A percentile compares a stretch with the other conserved stretches of the same genome.
These are phyloP conservation scores for Penicillium antarcticum DNA, from an alignment of 495 filamentous ascomycete species.

Conservation along the genomic window DNA sequence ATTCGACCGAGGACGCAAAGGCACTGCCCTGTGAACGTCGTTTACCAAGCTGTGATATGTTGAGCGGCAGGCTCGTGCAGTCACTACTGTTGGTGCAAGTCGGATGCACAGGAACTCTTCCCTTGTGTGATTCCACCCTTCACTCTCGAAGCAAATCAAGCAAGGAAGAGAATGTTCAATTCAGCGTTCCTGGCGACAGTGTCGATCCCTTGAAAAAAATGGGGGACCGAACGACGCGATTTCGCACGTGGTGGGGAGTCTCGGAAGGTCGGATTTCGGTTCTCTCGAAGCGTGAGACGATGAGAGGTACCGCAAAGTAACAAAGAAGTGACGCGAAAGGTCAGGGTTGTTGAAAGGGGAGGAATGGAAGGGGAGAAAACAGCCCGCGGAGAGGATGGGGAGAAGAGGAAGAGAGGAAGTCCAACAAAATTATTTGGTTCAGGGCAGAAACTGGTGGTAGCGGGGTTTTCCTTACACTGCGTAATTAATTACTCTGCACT, in stretches of 20 bases:
- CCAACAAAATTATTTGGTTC: slow-evolving; percentile 16
- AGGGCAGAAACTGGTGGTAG: slow-evolving; percentile 18
- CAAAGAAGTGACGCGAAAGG: slow-evolving; percentile 17
- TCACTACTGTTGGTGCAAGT: neutral
- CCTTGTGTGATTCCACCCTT: neutral
- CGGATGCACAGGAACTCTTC: slow-evolving; percentile 8
- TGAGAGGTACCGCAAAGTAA: slow-evolving; percentile 10
- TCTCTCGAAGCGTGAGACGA: slow-evolving; percentile 21
- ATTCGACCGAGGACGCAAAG: slow-evolving; percentile 9
- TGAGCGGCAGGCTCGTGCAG: neutral
- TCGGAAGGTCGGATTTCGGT: slow-evolving; percentile 2
- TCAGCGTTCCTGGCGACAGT: neutral
- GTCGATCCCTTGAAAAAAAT: neutral
- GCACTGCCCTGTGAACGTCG: slow-evolving; percentile 19
- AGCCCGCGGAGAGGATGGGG: slow-evolving; percentile 15
- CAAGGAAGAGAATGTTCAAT: neutral
- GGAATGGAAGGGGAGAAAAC: slow-evolving; percentile 20
- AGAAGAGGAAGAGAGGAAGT: slow-evolving; percentile 21
- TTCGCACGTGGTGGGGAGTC: slow-evolving; percentile 21
- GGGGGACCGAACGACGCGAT: slow-evolving; percentile 16
- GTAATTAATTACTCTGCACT: slow-evolving; percentile 6
- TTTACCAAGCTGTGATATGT: neutral
- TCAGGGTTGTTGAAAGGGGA: slow-evolving; percentile 14
- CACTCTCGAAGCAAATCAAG: neutral
- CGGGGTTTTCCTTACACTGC: slow-evolving; percentile 15